phyloP scores from a whole-genome alignment of 139 green algal species.

The Eudorina sp. region DNA sequence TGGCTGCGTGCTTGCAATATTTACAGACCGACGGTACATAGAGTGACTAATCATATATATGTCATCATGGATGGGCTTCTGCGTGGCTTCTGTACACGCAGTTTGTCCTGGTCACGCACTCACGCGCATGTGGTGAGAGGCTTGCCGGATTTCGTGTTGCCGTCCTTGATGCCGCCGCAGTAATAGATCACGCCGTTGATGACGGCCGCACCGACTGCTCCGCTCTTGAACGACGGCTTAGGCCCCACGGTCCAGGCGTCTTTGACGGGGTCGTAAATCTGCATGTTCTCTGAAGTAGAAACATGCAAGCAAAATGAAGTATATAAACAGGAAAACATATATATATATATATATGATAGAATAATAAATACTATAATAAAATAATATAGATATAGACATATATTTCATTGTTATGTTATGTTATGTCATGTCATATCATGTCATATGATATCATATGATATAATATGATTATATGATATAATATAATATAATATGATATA shows the following conservation, averaged over 20 bases:
- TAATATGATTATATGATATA: too few relatives aligned
- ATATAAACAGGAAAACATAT: background rate
- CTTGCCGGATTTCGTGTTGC: background rate
- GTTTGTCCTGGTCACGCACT: background rate
- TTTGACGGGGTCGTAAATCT: background rate
- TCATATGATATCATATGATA: background rate
- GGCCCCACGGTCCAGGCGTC: background rate
- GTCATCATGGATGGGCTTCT: background rate
- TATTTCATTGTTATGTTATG: too few relatives aligned
- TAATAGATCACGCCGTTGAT: background rate
- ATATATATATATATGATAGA: background rate
- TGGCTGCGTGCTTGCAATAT: too few relatives aligned
- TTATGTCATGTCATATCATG: too few relatives aligned
- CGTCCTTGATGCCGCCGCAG: constrained; percentile 12
- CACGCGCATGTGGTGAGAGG: background rate
- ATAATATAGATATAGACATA: background rate
- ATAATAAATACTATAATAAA: background rate
- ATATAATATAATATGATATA: too few relatives aligned
- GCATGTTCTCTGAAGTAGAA: background rate
- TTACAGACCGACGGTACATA: too few relatives aligned
- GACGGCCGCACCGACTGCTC: background rate
- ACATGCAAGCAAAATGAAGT: too few relatives aligned
- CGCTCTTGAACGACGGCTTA: background rate
- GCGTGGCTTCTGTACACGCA: background rate
- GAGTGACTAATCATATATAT: background rate